These are phyloP conservation scores for Naumovozyma dairenensis DNA, from an alignment of 805 yeast species.

Conservation along the genomic window DNA sequence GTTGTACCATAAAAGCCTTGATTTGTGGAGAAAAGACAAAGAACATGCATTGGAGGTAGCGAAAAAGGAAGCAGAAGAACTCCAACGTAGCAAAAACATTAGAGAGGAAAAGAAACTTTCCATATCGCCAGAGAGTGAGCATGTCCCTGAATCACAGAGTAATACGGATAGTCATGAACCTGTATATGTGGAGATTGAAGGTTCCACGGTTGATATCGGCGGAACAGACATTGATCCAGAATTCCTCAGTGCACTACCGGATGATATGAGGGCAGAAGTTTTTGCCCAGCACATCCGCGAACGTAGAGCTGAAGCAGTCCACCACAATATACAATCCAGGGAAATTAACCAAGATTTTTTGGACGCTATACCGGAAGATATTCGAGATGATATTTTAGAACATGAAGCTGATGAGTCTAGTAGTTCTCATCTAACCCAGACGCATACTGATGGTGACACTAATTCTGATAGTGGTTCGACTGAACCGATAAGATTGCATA, in stretches of 20 bases:
- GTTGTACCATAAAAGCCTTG: slow-evolving; percentile 41
- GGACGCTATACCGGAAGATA: slow-evolving; percentile 61
- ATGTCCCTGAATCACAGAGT: slow-evolving; percentile 8
- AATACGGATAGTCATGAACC: slow-evolving; percentile 34
- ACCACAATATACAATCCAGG: slow-evolving; percentile 37
- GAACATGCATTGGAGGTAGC: slow-evolving; percentile 25
- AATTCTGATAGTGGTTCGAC: slow-evolving; percentile 2
- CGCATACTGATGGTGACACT: no score
- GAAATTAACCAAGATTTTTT: slow-evolving; percentile 76
- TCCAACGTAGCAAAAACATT: slow-evolving; percentile 12
- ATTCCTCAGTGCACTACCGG: slow-evolving; percentile 81
- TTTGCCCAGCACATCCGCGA: slow-evolving; percentile 76
- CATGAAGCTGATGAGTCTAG: slow-evolving; percentile 33
- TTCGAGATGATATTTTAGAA: slow-evolving; percentile 53
- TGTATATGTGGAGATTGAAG: slow-evolving; percentile 63
- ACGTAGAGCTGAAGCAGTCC: slow-evolving; percentile 48
- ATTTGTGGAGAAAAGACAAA: slow-evolving; percentile 22
- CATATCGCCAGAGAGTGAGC: slow-evolving; percentile 2
- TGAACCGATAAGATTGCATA: slow-evolving; percentile 4
- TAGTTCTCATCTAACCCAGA: slow-evolving; percentile 21
- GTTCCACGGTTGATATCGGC: slow-evolving; percentile 69
- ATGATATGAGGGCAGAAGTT: slow-evolving; percentile 87
- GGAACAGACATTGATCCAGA: slow-evolving; percentile 91
- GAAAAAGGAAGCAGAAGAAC: slow-evolving; percentile 21
- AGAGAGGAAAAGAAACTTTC: background rate